Percentiles rank a stretch among this genome's conserved stretches.
Conservation (phyloP, 306 rosid species). For the Fragaria nilgerrensis region DNA sequence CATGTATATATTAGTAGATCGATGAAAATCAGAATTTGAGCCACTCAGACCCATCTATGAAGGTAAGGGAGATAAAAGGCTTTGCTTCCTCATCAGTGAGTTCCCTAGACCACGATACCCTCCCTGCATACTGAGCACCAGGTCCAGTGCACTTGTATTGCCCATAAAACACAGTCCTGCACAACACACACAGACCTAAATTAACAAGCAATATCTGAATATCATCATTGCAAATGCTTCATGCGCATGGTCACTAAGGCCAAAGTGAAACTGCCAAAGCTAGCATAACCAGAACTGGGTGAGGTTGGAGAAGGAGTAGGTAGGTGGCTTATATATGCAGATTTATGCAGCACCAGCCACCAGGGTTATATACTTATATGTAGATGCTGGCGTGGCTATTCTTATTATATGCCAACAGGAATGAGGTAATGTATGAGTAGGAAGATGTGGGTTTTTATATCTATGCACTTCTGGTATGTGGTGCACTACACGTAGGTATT, state of each 20-base stretch:
- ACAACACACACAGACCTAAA: not conserved
- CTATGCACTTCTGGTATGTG: not conserved
- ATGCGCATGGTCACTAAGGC: conserved; percentile 14
- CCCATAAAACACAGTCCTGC: conserved; percentile 97
- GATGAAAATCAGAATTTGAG: conserved; percentile 36
- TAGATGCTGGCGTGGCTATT: conserved; percentile 10
- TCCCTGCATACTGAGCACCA: conserved; percentile 84
- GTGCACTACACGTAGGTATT: conserved; percentile 49
- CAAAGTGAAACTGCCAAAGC: conserved; percentile 21
- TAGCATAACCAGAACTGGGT: not conserved
- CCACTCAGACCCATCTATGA: conserved; percentile 94
- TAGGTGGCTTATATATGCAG: conserved; percentile 9
- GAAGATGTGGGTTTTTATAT: not conserved
- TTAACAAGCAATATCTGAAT: not conserved
- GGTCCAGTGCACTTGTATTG: conserved; percentile 91
- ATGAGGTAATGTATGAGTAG: not conserved
- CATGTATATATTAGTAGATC: not conserved
- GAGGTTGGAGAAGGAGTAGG: not conserved
- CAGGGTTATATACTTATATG: not conserved
- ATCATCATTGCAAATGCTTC: conserved; percentile 13
- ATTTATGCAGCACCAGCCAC: not conserved
- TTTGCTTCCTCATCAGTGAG: conserved; percentile 85
- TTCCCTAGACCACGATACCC: conserved; percentile 95
- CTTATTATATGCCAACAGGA: conserved; percentile 11
- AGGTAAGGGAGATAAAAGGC: conserved; percentile 83